These are phyloP conservation scores for Omphalotus olearius DNA, from an alignment of 1,284 basidiomycete species.

Conservation along the genomic window DNA sequence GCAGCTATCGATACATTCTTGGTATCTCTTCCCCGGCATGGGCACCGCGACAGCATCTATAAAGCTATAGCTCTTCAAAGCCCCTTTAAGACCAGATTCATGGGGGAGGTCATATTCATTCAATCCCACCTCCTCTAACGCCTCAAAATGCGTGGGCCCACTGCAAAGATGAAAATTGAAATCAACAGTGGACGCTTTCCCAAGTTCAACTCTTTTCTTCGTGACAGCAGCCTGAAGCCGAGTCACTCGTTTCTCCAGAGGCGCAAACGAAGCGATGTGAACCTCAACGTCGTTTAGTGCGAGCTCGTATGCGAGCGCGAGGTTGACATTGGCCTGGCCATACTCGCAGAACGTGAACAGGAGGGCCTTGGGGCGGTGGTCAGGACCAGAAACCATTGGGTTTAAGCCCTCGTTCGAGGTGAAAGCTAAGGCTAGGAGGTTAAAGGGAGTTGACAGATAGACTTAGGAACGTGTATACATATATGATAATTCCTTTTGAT, in stretches of 20 bases:
- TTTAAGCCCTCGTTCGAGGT: no score
- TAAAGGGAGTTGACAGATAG: no score
- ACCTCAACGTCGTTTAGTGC: constrained; percentile 6
- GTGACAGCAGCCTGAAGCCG: not conserved
- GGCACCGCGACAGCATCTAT: constrained; percentile 1
- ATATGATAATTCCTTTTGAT: no score
- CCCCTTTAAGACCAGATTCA: constrained; percentile 4
- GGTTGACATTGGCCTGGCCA: constrained; percentile 16
- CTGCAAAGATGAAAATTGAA: no score
- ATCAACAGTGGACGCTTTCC: not conserved
- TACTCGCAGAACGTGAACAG: constrained; percentile 13
- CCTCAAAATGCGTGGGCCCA: no score
- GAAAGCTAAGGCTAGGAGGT: no score
- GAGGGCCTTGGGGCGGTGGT: not conserved
- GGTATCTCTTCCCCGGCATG: constrained; percentile 5
- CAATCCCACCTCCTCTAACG: not conserved
- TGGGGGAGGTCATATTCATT: constrained; percentile 3
- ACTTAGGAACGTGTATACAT: no score
- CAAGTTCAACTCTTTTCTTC: not conserved
- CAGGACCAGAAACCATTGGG: no score
- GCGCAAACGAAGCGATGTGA: constrained; percentile 10
- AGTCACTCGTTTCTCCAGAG: constrained; percentile 9
- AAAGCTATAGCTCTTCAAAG: constrained; percentile 5
- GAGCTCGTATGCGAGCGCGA: constrained; percentile 14
- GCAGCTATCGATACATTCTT: not conserved